phyloP scores from a whole-genome alignment of 768 basidiomycete genomes.

The Suillus sp. region DNA sequence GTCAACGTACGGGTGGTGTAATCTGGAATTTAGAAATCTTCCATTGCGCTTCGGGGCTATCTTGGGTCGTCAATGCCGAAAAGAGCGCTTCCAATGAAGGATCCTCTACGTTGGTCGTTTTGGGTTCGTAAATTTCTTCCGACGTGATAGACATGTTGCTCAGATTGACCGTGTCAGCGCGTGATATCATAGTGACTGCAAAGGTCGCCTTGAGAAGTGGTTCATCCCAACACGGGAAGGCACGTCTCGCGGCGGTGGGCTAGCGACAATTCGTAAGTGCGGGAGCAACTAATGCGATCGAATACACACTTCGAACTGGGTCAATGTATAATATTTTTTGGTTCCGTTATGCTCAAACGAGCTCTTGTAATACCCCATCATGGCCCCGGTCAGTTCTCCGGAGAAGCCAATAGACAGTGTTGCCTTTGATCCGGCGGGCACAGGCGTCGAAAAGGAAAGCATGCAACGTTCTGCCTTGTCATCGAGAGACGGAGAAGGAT shows the following conservation, averaged over 20 bases:
- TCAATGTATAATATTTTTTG: conserved; percentile 72
- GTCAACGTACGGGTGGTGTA: conserved; percentile 61
- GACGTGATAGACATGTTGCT: conserved; percentile 84
- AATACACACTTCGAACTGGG: conserved; percentile 77
- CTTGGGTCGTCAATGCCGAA: conserved; percentile 40
- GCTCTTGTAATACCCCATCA: conserved; percentile 86
- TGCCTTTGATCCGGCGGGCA: conserved; percentile 72
- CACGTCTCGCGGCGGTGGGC: conserved; percentile 83
- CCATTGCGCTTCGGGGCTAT: conserved; percentile 53
- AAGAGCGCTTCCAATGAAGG: conserved; percentile 44
- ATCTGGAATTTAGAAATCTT: conserved; percentile 80
- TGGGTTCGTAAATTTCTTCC: conserved; percentile 50
- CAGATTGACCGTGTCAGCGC: conserved; percentile 70
- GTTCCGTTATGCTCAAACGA: conserved; percentile 63
- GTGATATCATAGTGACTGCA: conserved; percentile 76
- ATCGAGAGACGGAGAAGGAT: conserved; percentile 55
- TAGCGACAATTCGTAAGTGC: conserved; percentile 31
- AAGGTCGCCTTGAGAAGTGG: conserved; percentile 88
- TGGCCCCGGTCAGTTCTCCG: conserved; percentile 64
- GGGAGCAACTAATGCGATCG: not conserved
- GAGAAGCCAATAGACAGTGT: conserved; percentile 69
- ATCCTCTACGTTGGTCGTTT: conserved; percentile 31
- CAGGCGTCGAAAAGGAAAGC: conserved; percentile 54
- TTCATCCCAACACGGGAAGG: conserved; percentile 93
- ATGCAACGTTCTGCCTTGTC: conserved; percentile 63